phyloP scores from a whole-genome alignment of 2,329 filamentous ascomycete species.

The Epichloe hybrida region DNA sequence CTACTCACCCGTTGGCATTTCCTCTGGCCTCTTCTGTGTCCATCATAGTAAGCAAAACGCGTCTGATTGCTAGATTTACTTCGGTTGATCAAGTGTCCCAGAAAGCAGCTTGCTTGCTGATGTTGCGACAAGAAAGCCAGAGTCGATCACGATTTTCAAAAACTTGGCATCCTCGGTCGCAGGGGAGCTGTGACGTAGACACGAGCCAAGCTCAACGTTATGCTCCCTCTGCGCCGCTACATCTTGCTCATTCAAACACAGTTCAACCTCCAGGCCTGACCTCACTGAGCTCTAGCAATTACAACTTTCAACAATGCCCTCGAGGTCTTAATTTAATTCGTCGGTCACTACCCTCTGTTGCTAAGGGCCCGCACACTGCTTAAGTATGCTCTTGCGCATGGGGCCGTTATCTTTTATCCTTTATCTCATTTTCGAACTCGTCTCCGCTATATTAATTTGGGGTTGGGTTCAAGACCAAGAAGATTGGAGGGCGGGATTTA shows the following conservation, averaged over 20 bases:
- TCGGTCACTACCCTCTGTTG: not conserved
- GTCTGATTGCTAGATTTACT: no score
- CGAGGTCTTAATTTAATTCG: not conserved
- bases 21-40: not conserved
- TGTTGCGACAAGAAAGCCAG: no score
- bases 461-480: not conserved
- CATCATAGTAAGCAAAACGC: no score
- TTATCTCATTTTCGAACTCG: not conserved
- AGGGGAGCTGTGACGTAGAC: no score
- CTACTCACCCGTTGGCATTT: not conserved
- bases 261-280: not conserved
- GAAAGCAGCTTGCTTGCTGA: no score
- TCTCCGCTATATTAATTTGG: constrained; percentile 1
- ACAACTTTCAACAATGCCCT: not conserved
- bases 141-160: no score
- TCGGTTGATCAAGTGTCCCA: no score
- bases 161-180: no score
- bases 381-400: not conserved
- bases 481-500: not conserved
- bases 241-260: not conserved
- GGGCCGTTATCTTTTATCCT: not conserved
- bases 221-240: not conserved
- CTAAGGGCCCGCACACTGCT: not conserved
- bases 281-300: not conserved
- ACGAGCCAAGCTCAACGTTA: not conserved